Percentiles rank a stretch among this genome's conserved stretches.
phyloP scores from a whole-genome alignment of 306 rosid species.

The Oemleria cerasiformis region DNA sequence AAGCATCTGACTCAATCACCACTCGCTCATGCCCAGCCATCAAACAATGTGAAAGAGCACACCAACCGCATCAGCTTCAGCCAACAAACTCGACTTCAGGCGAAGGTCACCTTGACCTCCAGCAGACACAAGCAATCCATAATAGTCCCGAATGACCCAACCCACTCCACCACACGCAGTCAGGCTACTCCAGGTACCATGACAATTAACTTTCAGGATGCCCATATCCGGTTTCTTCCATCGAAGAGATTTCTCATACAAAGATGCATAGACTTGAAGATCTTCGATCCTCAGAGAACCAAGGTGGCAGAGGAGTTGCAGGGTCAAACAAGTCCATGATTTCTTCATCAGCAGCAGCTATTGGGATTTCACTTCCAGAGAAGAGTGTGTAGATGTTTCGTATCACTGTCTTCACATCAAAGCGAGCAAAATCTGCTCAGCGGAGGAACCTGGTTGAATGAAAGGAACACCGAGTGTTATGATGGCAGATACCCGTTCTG shows the following conservation, averaged over 20 bases:
- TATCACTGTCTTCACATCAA: constrained; percentile 45
- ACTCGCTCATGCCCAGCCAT: too few species aligned
- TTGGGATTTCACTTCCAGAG: constrained; percentile 55
- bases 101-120: too few species aligned
- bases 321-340: constrained; percentile 60
- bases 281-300: constrained; percentile 65
- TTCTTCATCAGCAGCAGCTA: constrained; percentile 48
- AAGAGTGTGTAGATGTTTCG: constrained; percentile 57
- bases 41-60: too few species aligned
- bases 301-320: constrained; percentile 50
- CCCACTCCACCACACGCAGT: too few species aligned
- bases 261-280: constrained; percentile 41
- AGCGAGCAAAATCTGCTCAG: constrained; percentile 49
- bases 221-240: too few species aligned
- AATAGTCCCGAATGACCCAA: too few species aligned
- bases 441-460: constrained; percentile 23
- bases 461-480: constrained; percentile 54
- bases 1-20: too few species aligned
- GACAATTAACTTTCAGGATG: too few species aligned
- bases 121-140: too few species aligned
- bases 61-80: too few species aligned
- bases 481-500: constrained; percentile 46
- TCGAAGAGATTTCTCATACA: constrained; percentile 49
- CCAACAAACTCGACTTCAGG: too few species aligned
- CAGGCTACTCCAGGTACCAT: too few species aligned